These are phyloP conservation scores for Lasiosphaeria hispida DNA, from an alignment of 495 filamentous ascomycete genomes.

Conservation along the genomic window DNA sequence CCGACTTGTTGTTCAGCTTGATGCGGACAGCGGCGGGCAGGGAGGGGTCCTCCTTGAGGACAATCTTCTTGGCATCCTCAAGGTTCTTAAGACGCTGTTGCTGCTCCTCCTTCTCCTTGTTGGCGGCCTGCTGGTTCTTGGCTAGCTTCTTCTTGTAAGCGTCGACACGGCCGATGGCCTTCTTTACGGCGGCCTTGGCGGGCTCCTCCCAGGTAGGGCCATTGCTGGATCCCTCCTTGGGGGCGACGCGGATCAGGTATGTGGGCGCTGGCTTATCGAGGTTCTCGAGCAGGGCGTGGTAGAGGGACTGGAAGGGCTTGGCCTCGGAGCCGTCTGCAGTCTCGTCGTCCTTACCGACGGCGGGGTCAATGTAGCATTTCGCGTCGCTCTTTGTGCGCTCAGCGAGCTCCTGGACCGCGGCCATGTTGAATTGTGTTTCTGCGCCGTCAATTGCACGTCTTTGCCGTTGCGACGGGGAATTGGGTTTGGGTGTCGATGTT, in stretches of 20 bases:
- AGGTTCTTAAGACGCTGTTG: slow-evolving; percentile 61
- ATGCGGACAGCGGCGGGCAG: slow-evolving; percentile 76
- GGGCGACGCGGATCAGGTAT: slow-evolving; percentile 68
- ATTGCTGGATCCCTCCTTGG: slow-evolving; percentile 56
- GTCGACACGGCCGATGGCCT: slow-evolving; percentile 69
- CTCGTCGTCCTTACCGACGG: slow-evolving; percentile 67
- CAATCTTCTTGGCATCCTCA: slow-evolving; percentile 85
- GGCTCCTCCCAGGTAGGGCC: slow-evolving; percentile 73
- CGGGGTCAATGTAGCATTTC: slow-evolving; percentile 75
- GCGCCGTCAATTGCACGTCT: slow-evolving; percentile 18
- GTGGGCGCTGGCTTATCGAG: slow-evolving; percentile 54
- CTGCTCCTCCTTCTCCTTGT: slow-evolving; percentile 69
- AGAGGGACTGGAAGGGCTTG: slow-evolving; percentile 76
- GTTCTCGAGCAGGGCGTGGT: slow-evolving; percentile 73
- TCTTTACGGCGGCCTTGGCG: slow-evolving; percentile 80
- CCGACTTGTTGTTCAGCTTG: slow-evolving; percentile 64
- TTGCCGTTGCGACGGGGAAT: neutral
- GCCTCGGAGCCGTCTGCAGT: slow-evolving; percentile 64
- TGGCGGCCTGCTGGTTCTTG: slow-evolving; percentile 65
- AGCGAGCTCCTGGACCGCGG: slow-evolving; percentile 39
- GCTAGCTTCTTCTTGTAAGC: slow-evolving; percentile 73
- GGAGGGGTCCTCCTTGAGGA: slow-evolving; percentile 75
- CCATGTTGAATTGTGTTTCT: slow-evolving; percentile 28
- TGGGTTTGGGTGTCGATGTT: slow-evolving; percentile 8
- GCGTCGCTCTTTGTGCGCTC: slow-evolving; percentile 47